Evolutionary conservation across 768 basidiomycete genomes (phyloP), one percentile per base, ranked within the genome.

Genomic region (Lentinula sp.): DNA sequence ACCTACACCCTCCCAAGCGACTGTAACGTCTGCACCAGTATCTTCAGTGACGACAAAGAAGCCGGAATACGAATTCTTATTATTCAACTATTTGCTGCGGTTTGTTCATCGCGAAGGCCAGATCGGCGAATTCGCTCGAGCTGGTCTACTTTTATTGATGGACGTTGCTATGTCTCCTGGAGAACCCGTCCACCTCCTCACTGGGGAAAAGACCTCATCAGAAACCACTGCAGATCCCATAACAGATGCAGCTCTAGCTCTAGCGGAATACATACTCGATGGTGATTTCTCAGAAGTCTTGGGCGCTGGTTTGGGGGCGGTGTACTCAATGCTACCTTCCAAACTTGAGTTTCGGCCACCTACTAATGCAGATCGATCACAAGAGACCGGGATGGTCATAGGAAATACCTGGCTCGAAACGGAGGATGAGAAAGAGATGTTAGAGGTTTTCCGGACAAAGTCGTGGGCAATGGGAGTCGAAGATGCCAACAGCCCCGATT

Each of bases 261-360:
- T 98, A 42, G 93, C 93, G 18, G 93, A 95, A 69, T 97, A 93
- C 70, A 91, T 98, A 56, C 81, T 97, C 16, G 93, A 96, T 68
- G 93, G 95, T n/a, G 96, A 98, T 73, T 96, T 97, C 71, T 93
- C 94, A n/a, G 95, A 98, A 64, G 96, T 98, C 10, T 83, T 98
- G 50, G 93, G 88, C 16, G 96, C 96, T 3, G 94, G 95, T 15
- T 71, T 98, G 10, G 89, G 93, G 3, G 96, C 96, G 0, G 90
- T 96, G 1, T 98, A 96, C 69, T 97, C 94, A 2, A 74, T 94
- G 2, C 78, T 98, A 10, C 96, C 96, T 0, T 85, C 86, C 18
- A 97, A 97, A 73, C 80, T 98, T 45, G 85, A 84, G 56, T 84
- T 97, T 62, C 80, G 78, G 55, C 74, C 82, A 5, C 77, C 78